phyloP scores from a whole-genome alignment of 768 basidiomycete species.

The Mycena rosella region DNA sequence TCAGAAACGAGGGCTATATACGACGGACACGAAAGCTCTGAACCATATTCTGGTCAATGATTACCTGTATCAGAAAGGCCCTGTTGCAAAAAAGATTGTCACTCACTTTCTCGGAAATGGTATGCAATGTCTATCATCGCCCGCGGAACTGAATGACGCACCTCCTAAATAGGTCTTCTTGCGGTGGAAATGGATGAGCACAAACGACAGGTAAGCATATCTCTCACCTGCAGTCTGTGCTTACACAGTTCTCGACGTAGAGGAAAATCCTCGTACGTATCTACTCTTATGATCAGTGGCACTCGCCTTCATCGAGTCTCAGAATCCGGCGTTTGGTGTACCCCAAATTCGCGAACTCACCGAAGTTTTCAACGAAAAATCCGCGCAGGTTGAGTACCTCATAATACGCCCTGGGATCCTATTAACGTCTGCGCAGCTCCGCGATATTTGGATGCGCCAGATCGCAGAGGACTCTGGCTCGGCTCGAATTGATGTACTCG shows the following conservation, averaged over 20 bases:
- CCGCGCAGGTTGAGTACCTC: conserved; percentile 40
- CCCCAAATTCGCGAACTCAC: conserved; percentile 54
- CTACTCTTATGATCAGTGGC: no score
- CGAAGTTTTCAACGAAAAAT: conserved; percentile 50
- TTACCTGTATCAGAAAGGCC: no score
- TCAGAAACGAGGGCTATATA: no score
- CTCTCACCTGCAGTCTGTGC: not conserved
- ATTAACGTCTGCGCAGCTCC: no score
- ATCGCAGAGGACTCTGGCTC: not conserved
- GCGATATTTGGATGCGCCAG: not conserved
- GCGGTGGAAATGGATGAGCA: conserved; percentile 12
- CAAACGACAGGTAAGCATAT: conserved; percentile 16
- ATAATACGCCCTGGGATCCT: no score
- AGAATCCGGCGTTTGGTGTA: conserved; percentile 60
- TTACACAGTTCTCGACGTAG: not conserved
- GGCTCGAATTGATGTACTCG: conserved; percentile 43
- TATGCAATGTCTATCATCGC: no score
- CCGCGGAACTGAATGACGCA: no score
- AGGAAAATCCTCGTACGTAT: conserved; percentile 10
- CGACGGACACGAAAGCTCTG: no score
- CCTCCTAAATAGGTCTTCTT: conserved; percentile 13
- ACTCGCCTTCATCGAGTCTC: not conserved
- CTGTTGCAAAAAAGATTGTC: no score
- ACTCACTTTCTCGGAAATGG: no score
- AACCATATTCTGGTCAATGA: no score